A percentile compares a stretch with the other conserved stretches of the same genome.
phyloP scores from a whole-genome alignment of 768 basidiomycete species.

The Cystobasidium onofrii region DNA sequence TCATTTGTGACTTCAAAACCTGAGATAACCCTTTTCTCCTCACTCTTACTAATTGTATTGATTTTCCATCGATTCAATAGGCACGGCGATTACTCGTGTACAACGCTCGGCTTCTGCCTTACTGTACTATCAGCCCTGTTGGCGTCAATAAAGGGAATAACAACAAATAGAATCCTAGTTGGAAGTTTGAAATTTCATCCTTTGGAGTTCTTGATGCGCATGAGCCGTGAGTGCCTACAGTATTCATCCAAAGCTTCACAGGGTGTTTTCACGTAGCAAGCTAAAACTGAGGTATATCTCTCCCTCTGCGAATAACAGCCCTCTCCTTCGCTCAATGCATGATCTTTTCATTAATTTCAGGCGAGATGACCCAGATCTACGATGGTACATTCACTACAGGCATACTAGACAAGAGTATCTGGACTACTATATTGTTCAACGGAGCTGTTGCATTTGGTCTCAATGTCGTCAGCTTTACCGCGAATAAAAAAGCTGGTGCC shows the following conservation, averaged over 20 bases:
- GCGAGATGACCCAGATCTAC: constrained; percentile 62
- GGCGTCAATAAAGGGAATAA: constrained; percentile 85
- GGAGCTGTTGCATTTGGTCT: constrained; percentile 81
- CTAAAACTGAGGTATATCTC: constrained; percentile 38
- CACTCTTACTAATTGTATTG: too few species aligned
- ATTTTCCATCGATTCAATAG: constrained; percentile 49
- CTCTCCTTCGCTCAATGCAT: constrained; percentile 83
- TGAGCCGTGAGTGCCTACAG: constrained; percentile 55
- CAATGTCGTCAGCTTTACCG: constrained; percentile 88
- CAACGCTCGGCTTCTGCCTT: constrained; percentile 68
- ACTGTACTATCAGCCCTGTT: constrained; percentile 83
- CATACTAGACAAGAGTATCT: constrained; percentile 50
- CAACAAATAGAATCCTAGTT: constrained; percentile 62
- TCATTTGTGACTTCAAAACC: too few species aligned
- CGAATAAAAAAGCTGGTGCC: constrained; percentile 82
- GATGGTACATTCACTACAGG: constrained; percentile 47
- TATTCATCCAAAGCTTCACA: constrained; percentile 62
- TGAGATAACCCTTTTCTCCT: too few species aligned
- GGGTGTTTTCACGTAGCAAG: too few species aligned
- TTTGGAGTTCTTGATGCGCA: constrained; percentile 75
- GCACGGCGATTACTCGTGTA: constrained; percentile 92
- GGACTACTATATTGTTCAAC: constrained; percentile 61
- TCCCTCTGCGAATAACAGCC: constrained; percentile 84
- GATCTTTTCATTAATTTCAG: constrained; percentile 63
- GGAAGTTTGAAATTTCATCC: constrained; percentile 55